A percentile compares a stretch with the other conserved stretches of the same genome.
Evolutionary conservation across 1,284 basidiomycete genomes (phyloP).

Genomic region (Neonothopanus nambi): DNA sequence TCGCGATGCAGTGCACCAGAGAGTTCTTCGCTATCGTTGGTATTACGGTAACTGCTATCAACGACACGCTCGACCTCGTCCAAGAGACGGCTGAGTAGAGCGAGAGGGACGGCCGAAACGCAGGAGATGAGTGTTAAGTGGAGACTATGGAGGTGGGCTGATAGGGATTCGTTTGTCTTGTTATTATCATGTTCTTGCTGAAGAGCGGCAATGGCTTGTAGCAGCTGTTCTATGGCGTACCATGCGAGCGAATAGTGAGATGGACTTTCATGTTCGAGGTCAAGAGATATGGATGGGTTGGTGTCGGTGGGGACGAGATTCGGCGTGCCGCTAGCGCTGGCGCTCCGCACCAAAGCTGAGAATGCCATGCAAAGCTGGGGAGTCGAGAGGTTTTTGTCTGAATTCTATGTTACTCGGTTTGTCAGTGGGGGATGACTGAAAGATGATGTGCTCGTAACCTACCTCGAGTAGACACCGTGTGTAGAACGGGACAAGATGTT

Average conservation of each 20-base stretch:
- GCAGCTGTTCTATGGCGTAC: slow-evolving; percentile 58
- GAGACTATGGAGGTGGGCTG: slow-evolving; percentile 50
- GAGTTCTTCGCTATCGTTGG: slow-evolving; percentile 48
- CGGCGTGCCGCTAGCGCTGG: slow-evolving; percentile 33
- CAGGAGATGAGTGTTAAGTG: slow-evolving; percentile 59
- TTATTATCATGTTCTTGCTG: slow-evolving; percentile 19
- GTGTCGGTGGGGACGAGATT: too few species aligned
- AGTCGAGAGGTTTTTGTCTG: slow-evolving; percentile 55
- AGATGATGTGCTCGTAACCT: slow-evolving; percentile 19
- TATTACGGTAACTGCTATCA: slow-evolving; percentile 2
- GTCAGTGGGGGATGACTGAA: not conserved
- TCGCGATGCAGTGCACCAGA: slow-evolving; percentile 57
- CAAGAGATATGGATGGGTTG: too few species aligned
- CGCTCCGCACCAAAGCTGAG: slow-evolving; percentile 60
- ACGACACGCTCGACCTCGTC: slow-evolving; percentile 45
- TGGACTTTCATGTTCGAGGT: slow-evolving; percentile 18
- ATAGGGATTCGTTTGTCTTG: slow-evolving; percentile 1
- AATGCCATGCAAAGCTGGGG: slow-evolving; percentile 67
- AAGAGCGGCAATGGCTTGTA: slow-evolving; percentile 39
- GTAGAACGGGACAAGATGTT: slow-evolving; percentile 68
- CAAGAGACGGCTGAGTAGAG: slow-evolving; percentile 54
- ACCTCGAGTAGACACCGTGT: slow-evolving; percentile 66
- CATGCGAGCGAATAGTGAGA: slow-evolving; percentile 46
- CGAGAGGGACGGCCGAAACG: slow-evolving; percentile 55
- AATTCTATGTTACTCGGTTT: slow-evolving; percentile 49